Conservation (phyloP, 352 stramenopile genomes). For the Phytophthora vignae region DNA sequence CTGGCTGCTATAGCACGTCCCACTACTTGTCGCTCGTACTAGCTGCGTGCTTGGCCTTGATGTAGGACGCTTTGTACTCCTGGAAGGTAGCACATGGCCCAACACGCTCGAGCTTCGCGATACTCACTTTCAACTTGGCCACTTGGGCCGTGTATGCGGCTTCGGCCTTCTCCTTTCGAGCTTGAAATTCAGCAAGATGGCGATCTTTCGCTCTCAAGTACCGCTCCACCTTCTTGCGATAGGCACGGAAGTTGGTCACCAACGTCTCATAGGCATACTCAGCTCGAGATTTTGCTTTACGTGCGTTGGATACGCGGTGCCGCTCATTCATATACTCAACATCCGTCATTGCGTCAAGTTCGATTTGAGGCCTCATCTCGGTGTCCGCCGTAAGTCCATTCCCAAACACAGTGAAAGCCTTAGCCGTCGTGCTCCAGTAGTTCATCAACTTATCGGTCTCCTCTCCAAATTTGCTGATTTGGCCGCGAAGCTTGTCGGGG, state of each 20-base stretch:
- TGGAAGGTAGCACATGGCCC: slow-evolving; percentile 4
- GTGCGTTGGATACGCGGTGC: neutral
- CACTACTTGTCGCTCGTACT: neutral
- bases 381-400: neutral
- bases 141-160: neutral
- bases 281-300: neutral
- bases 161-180: neutral
- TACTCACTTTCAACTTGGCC: neutral
- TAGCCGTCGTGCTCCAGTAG: neutral
- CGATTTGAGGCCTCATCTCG: neutral
- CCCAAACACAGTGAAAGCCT: neutral
- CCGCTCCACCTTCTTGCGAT: neutral
- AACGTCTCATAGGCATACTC: neutral
- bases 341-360: neutral
- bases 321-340: neutral
- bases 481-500: neutral
- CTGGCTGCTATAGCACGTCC: neutral
- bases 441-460: neutral
- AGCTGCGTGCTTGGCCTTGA: neutral
- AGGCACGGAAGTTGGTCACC: neutral
- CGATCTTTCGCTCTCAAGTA: neutral
- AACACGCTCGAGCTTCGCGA: neutral
- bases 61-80: slow-evolving; percentile 1
- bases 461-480: neutral
- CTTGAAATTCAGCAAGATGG: neutral